Evolutionary conservation across 257 asterid genomes (phyloP).

Genomic region (Nicotiana noctiflora): DNA sequence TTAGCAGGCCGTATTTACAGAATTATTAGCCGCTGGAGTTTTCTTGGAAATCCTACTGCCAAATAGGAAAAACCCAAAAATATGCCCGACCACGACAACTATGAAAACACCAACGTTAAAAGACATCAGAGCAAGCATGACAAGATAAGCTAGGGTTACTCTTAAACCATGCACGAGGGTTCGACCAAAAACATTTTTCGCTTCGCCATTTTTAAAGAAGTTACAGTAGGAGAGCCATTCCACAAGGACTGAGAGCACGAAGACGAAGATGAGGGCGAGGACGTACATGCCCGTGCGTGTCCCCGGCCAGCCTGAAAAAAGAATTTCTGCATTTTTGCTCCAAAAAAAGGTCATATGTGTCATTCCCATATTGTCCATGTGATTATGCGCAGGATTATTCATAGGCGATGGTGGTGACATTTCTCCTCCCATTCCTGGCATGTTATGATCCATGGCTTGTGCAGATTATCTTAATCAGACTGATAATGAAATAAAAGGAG

Average conservation of each 20-base stretch:
- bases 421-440: slow-evolving; percentile 3
- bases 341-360: slow-evolving; percentile 7
- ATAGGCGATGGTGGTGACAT: not conserved
- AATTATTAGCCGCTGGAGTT: not conserved
- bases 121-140: slow-evolving; percentile 6
- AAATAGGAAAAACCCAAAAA: not conserved
- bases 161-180: not conserved
- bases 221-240: slow-evolving; percentile 3
- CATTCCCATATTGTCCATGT: not conserved
- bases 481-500: not conserved
- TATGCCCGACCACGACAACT: not conserved
- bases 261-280: not conserved
- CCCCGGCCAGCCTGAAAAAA: not conserved
- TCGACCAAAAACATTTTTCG: not conserved
- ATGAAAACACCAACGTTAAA: slow-evolving; percentile 5
- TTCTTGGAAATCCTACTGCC: not conserved
- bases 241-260: slow-evolving; percentile 4
- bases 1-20: not conserved
- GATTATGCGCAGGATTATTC: not conserved
- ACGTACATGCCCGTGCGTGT: slow-evolving; percentile 1
- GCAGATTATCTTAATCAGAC: not conserved
- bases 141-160: not conserved
- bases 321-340: slow-evolving; percentile 3
- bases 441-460: slow-evolving; percentile 2
- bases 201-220: not conserved